Base-by-base conservation (phyloP, 78 protist genomes). In the Isochrysis galbana region DNA sequence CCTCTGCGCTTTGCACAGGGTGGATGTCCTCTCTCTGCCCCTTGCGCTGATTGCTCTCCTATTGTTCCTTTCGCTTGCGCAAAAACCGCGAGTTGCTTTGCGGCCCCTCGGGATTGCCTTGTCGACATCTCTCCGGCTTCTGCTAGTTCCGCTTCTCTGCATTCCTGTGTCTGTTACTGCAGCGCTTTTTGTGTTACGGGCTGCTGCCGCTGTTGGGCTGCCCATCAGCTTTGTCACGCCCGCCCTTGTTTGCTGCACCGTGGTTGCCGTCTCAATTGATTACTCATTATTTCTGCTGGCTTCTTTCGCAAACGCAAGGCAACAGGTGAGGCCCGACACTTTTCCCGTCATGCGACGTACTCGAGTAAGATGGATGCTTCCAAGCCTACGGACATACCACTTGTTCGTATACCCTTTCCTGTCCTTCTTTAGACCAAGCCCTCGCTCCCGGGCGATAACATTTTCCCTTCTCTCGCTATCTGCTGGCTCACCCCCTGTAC, bases 281-380 rank as follows among this genome's bases (percentile, higher is more conserved):
- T 96, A 96, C 95, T 32, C 55, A 22, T 92, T 96, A 41, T 96
- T 96, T 32, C 89, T 96, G 29, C 94, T 96, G 42, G 42, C 96
- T 23, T 83, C 96, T 36, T 96, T 38, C 77, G 54, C 88, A 2
- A 96, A 93, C 44, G 96, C 91, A 55, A 3, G 90, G 74, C 74
- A 11, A 32, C 10, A 32, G 36, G 74, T 23, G 3, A 32, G 3
- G 74, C 61, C 61, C 61, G n/a, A n/a, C n/a, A n/a, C n/a, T n/a
- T n/a, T n/a, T n/a, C n/a, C n/a, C n/a, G n/a, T n/a, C n/a, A n/a
- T n/a, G n/a, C n/a, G n/a, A n/a, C n/a, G n/a, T n/a, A n/a, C n/a
- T n/a, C n/a, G n/a, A n/a, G n/a, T n/a, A n/a, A n/a, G n/a, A n/a
- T n/a, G n/a, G n/a, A n/a, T n/a, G n/a, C n/a, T n/a, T n/a, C n/a